Conservation (phyloP, 257 asterid genomes). For the Euphrasia confusa region DNA sequence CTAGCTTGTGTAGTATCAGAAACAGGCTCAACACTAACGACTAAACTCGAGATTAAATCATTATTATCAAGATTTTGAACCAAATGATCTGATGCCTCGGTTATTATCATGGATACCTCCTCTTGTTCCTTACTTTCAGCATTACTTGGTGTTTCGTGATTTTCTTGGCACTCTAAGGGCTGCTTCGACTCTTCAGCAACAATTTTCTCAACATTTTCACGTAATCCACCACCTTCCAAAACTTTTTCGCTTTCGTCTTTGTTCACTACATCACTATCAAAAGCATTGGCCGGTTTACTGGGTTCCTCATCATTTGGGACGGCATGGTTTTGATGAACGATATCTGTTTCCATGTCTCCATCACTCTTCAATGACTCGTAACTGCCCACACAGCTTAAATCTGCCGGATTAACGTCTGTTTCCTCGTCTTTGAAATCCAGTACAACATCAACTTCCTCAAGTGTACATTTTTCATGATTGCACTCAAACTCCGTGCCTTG, state of each 20-base stretch:
- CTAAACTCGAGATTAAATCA: slow-evolving; percentile 21
- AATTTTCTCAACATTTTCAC: slow-evolving; percentile 16
- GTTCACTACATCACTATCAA: slow-evolving; percentile 26
- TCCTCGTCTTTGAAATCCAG: slow-evolving; percentile 33
- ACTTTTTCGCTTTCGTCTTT: slow-evolving; percentile 22
- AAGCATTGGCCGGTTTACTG: slow-evolving; percentile 22
- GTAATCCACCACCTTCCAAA: slow-evolving; percentile 31
- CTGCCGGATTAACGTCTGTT: slow-evolving; percentile 23
- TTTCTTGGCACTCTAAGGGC: slow-evolving; percentile 25
- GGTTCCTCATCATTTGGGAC: slow-evolving; percentile 21
- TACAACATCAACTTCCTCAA: slow-evolving; percentile 38
- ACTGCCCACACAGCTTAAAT: slow-evolving; percentile 26
- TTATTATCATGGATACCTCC: slow-evolving; percentile 20
- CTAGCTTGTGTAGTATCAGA: slow-evolving; percentile 23
- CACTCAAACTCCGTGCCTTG: slow-evolving; percentile 22
- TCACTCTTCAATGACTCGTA: slow-evolving; percentile 27
- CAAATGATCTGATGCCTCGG: slow-evolving; percentile 21
- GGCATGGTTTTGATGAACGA: slow-evolving; percentile 21
- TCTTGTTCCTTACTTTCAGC: slow-evolving; percentile 22
- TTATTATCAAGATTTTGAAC: slow-evolving; percentile 21
- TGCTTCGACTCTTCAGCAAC: slow-evolving; percentile 16
- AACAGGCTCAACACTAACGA: neutral
- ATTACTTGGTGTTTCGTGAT: slow-evolving; percentile 23
- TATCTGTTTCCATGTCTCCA: slow-evolving; percentile 25
- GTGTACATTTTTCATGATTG: slow-evolving; percentile 30